Evolutionary conservation across 306 rosid species (phyloP), one percentile per base, ranked within the genome.

Genomic region (Argentina anserina): DNA sequence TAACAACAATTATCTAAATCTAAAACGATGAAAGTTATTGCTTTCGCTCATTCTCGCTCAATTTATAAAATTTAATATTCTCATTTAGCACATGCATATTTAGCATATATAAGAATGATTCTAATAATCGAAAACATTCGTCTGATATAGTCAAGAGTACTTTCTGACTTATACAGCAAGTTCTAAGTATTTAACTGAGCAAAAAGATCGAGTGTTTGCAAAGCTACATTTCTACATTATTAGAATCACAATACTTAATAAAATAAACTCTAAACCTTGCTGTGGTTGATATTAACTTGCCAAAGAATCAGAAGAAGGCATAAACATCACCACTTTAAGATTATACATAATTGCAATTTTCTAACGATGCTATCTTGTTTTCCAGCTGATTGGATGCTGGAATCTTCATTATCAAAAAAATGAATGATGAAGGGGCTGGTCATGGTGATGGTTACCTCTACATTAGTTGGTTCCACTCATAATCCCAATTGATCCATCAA

Each of bases 371-470:
- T 55, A 6, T 25, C 40, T 0, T 55, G 65, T 55, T 55, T 71
- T 36, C 47, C 36, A 71, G 65, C 33, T 55, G 12, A 71, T 71
- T 25, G 75, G 66, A 71, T 55, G 61, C 26, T 8, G 65, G 66
- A 71, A 71, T 71, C 65, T 55, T 39, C 28, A 55, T 15, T 39
- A 4, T 43, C 8, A 67, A 26, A 41, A 31, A 37, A 26, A 18
- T 23, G 11, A 36, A 71, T 26, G 39, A 70, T 53, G 75, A 37
- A 1, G 40, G 50, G 20, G 49, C 25, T 71, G 65, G 40, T 39
- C 64, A 39, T 25, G 26, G 75, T 55, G 52, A 55, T 15, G 75
- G 12, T 43, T 39, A 6, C 18, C 28, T 20, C 34, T 6, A 23
- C 53, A 39, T 17, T 17, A 50, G 39, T 4, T 33, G 4, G 36